phyloP scores from a whole-genome alignment of 2,329 filamentous ascomycete genomes.

The Fusarium compactum region DNA sequence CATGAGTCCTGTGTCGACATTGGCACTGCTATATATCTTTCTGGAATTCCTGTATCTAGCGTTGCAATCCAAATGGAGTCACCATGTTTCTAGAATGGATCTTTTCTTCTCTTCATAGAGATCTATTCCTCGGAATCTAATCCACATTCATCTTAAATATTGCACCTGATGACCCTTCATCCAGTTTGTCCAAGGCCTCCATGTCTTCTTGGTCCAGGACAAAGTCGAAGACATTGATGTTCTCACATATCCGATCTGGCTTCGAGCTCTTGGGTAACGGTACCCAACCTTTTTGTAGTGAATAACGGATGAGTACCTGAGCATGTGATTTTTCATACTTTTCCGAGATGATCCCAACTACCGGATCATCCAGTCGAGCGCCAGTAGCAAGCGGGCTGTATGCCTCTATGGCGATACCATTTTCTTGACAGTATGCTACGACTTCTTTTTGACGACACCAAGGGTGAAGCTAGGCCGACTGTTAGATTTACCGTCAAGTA shows the following conservation, averaged over 20 bases:
- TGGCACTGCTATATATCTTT: constrained; percentile 7
- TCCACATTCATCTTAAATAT: constrained; percentile 50
- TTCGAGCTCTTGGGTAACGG: constrained; percentile 76
- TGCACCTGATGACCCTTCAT: constrained; percentile 48
- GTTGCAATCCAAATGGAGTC: constrained; percentile 5
- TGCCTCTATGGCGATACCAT: constrained; percentile 71
- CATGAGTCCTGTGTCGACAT: not conserved
- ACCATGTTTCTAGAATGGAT: not conserved
- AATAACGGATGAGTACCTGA: constrained; percentile 77
- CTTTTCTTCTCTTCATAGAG: not conserved
- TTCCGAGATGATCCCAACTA: constrained; percentile 66
- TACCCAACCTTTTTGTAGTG: constrained; percentile 76
- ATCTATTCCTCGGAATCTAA: not conserved
- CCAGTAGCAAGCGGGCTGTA: constrained; percentile 56
- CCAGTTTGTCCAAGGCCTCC: constrained; percentile 50
- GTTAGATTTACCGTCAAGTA: not conserved
- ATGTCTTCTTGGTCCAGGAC: constrained; percentile 69
- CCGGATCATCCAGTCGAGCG: constrained; percentile 62
- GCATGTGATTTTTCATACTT: constrained; percentile 71
- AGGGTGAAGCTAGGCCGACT: constrained; percentile 71
- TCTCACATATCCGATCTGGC: constrained; percentile 68
- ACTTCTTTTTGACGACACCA: constrained; percentile 70
- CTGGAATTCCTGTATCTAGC: constrained; percentile 1
- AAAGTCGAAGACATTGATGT: constrained; percentile 72
- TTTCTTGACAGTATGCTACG: constrained; percentile 74